Base-by-base conservation (phyloP, 352 stramenopile genomes). In the Globisporangium acanthophoron region DNA sequence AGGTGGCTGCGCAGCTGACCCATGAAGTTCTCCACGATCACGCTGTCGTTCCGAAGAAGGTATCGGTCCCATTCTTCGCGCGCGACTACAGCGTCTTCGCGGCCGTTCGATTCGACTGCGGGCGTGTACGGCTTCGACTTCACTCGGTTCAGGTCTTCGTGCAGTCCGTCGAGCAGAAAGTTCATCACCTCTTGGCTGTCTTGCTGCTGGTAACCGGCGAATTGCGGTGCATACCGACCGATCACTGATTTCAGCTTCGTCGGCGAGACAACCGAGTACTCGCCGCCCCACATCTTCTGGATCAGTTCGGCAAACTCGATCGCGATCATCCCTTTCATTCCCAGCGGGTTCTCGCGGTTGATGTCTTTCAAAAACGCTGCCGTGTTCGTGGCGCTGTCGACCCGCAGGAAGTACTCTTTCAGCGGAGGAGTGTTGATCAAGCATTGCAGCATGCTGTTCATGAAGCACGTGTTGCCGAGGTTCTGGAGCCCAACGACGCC, bases 321-420 rank as follows among this genome's bases (percentile, higher is more conserved):
- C 2, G 96, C 96, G 59, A 99, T 94, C 57, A 88, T 85, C 9
- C 96, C 96, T 40, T 95, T 90, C 80, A 93, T 91, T 3, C 83
- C 85, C 3, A 99, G 79, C 20, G 97, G 96, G 64, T 99, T 99
- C 20, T 92, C 71, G 58, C 78, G 71, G 64, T 99, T 99, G 46
- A 99, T 83, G 61, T 98, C 85, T 13, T 74, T 72, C 27, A 74
- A 58, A 56, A 89, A 88, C 33, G 66, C 57, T 16, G 54, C 56
- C 9, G 54, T 57, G 3, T 67, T 66, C 2, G 67, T 81, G 0
- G 75, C 56, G n/a, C 89, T 78, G 50, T 96, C 68, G 21, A 76
- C 76, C 50, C 64, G 68, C 0, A 97, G 65, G 67, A 99, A 99
- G 69, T 97, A 98, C 49, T 91, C 68, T 18, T 94, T 96, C 15